phyloP scores from a whole-genome alignment of 176 grass and related monocot genomes.

The Eleusine coracana region DNA sequence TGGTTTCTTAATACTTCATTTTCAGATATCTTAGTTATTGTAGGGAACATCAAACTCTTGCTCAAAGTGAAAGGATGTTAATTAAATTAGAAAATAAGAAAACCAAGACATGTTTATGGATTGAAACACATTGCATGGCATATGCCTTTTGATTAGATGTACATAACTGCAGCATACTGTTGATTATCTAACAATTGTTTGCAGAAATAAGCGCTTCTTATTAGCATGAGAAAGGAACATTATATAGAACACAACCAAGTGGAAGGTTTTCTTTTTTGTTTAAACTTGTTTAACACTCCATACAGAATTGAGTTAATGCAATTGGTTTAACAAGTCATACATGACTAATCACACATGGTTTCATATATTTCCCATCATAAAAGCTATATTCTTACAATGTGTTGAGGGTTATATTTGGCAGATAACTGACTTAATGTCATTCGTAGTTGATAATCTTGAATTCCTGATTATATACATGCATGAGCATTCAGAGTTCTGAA shows the following conservation, averaged over 20 bases:
- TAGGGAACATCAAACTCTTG: neutral
- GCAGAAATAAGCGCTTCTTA: neutral
- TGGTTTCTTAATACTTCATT: neutral
- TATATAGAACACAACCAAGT: neutral
- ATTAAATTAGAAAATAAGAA: neutral
- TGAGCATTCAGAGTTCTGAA: too few species aligned
- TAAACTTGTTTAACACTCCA: neutral
- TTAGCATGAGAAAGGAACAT: neutral
- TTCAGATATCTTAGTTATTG: neutral
- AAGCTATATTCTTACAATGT: neutral
- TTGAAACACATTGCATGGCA: neutral
- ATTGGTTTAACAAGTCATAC: neutral
- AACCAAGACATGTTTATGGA: neutral
- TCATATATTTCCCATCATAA: neutral
- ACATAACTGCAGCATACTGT: too few species aligned
- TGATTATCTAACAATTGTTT: neutral
- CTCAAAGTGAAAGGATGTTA: neutral
- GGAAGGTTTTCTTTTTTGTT: neutral
- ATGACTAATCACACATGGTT: neutral
- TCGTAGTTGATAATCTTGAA: neutral
- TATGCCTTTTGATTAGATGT: neutral
- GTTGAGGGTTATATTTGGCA: too few species aligned
- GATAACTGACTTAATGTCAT: too few species aligned
- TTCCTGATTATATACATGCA: neutral
- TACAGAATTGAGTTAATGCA: neutral